Conservation (phyloP, 345 rosid species). For the Brassica rapa region DNA sequence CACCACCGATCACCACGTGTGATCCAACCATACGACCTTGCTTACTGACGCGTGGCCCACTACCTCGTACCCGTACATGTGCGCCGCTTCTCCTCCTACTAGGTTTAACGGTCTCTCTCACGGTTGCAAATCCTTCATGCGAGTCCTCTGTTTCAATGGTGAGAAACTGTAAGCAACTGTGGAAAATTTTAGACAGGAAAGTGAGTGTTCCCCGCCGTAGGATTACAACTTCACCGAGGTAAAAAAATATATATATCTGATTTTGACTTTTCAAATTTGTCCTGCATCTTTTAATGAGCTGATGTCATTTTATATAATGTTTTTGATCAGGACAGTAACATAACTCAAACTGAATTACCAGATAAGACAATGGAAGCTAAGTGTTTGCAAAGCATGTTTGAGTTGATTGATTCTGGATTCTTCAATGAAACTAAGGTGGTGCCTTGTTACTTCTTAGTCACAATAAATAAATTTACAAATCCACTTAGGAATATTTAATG, state of each 20-base stretch:
- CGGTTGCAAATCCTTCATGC: not conserved
- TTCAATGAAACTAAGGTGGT: conserved; percentile 70
- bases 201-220: conserved; percentile 18
- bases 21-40: conserved; percentile 9
- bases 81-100: conserved; percentile 17
- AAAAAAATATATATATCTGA: not conserved
- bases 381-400: conserved; percentile 43
- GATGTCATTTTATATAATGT: conserved; percentile 9
- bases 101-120: conserved; percentile 14
- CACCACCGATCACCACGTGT: conserved; percentile 13
- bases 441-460: not conserved
- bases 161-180: conserved; percentile 32
- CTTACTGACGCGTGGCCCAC: conserved; percentile 27
- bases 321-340: conserved; percentile 52
- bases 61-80: conserved; percentile 8
- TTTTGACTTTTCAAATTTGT: not conserved
- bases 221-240: conserved; percentile 32
- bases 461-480: not conserved
- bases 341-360: conserved; percentile 33
- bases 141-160: conserved; percentile 16
- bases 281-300: not conserved
- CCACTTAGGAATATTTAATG: not conserved
- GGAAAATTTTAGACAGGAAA: conserved; percentile 11
- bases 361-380: conserved; percentile 44
- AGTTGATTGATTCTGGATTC: conserved; percentile 63